Evolutionary conservation across 305 asterid species (phyloP), one percentile per base, ranked within the genome.

Genomic region (Fraxinus ornus): DNA sequence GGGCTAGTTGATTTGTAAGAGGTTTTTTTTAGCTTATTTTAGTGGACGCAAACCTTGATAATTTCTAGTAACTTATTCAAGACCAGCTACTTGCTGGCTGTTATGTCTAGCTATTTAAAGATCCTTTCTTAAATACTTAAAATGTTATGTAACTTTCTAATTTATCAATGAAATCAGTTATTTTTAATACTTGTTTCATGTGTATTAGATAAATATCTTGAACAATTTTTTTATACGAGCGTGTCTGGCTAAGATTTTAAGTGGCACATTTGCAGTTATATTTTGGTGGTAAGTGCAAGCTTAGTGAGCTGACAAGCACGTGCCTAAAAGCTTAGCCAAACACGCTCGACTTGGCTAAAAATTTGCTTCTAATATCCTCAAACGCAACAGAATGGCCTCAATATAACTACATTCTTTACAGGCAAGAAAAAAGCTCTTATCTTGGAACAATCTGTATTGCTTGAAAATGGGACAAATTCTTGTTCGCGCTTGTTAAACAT

Each of bases 21-120:
- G 76, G 76, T 39, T 6, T 30, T 6, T 19, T 64, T 26, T n/a
- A 7, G 44, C 85, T 71, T 85, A 84, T 49, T 70, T 66, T 79
- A 28, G 52, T n/a, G 26, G 84, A 55, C 68, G 28, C 75, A 28
- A 15, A 74, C 75, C 71, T 44, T 62, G 70, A 77, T 78, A 78
- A 44, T 64, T 86, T 71, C 72, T 62, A 76, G 37, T 75, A 72
- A 85, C 79, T 70, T 52, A 81, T 80, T 87, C 80, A 39, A 76
- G 75, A 88, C 93, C 83, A 89, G 86, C 89, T 84, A 75, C 88
- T 84, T 81, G 88, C 85, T 90, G 85, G 90, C 91, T 84, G 81
- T 76, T 77, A 75, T 57, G 41, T 33, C 35, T 78, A 73, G 13
- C 80, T 39, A 55, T 71, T 62, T 72, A 26, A 60, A 24, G 26